phyloP scores from a whole-genome alignment of 192 early-diverging fungal genomes.

The Coemansia sp. region DNA sequence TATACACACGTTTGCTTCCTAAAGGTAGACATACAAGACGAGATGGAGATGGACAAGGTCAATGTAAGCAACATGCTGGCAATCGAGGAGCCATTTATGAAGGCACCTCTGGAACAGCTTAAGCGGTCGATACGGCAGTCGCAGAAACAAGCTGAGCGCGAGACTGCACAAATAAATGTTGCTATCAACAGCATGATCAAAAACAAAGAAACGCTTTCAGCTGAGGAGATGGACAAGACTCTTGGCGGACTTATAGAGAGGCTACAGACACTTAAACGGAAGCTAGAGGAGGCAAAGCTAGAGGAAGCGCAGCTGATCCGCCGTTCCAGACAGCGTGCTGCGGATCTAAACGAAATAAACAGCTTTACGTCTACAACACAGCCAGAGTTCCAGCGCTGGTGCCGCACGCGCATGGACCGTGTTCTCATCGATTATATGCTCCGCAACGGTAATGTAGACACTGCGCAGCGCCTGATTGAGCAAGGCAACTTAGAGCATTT shows the following conservation, averaged over 20 bases:
- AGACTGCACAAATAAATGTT: conserved; percentile 48
- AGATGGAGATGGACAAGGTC: conserved; percentile 63
- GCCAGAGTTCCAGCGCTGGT: conserved; percentile 82
- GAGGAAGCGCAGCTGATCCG: conserved; percentile 74
- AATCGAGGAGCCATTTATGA: conserved; percentile 93
- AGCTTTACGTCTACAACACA: conserved; percentile 63
- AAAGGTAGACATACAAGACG: not conserved
- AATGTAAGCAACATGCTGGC: conserved; percentile 79
- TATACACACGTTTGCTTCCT: not conserved
- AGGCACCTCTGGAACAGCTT: conserved; percentile 88
- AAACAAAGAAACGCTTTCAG: conserved; percentile 36
- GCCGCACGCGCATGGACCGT: conserved; percentile 78
- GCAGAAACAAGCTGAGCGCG: conserved; percentile 85
- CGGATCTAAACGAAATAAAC: conserved; percentile 75
- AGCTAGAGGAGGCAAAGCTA: conserved; percentile 76
- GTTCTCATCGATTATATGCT: conserved; percentile 96
- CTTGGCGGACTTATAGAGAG: conserved; percentile 68
- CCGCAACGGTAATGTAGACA: conserved; percentile 75
- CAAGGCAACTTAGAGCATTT: conserved; percentile 55
- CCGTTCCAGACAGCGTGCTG: conserved; percentile 69
- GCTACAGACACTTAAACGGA: conserved; percentile 71
- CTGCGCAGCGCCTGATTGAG: conserved; percentile 69
- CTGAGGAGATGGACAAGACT: conserved; percentile 57
- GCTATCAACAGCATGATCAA: conserved; percentile 30
- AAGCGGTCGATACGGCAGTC: conserved; percentile 67